Percentiles rank a stretch among this genome's conserved stretches.
Evolutionary conservation across 2,329 filamentous ascomycete species (phyloP).

Genomic region (Microsporum ferrugineum): DNA sequence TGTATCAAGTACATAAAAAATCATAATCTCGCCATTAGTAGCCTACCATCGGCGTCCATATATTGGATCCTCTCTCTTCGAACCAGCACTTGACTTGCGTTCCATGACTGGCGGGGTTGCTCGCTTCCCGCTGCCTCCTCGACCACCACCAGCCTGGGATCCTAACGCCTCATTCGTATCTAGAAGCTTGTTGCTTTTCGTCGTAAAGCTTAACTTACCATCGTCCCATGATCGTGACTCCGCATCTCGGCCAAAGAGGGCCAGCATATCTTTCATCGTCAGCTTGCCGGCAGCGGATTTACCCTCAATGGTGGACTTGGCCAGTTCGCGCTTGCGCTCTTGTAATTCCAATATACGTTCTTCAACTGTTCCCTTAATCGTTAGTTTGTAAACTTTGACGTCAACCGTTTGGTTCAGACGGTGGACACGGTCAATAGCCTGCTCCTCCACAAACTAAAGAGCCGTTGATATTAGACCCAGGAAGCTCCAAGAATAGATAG

Average conservation of each 20-base stretch:
- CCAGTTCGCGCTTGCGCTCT: slow-evolving; percentile 82
- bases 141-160: neutral
- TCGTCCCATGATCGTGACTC: slow-evolving; percentile 39
- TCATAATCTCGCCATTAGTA: neutral
- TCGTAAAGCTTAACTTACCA: slow-evolving; percentile 14
- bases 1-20: neutral
- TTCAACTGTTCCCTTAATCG: slow-evolving; percentile 76
- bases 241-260: slow-evolving; percentile 67
- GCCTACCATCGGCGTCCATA: slow-evolving; percentile 21
- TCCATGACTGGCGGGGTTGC: slow-evolving; percentile 15
- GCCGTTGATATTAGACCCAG: neutral
- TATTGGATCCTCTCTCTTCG: slow-evolving; percentile 19
- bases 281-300: slow-evolving; percentile 68
- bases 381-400: slow-evolving; percentile 90
- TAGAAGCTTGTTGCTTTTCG: slow-evolving; percentile 21
- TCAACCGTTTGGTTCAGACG: slow-evolving; percentile 94
- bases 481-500: neutral
- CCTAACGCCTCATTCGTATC: slow-evolving; percentile 15
- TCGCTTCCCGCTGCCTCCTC: slow-evolving; percentile 7
- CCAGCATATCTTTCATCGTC: slow-evolving; percentile 84
- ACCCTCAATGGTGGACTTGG: slow-evolving; percentile 81
- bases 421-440: slow-evolving; percentile 96
- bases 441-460: slow-evolving; percentile 84
- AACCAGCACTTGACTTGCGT: slow-evolving; percentile 3
- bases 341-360: slow-evolving; percentile 90